Base-by-base conservation (phyloP, 176 grass and related monocot species). In the Luzula sylvatica region DNA sequence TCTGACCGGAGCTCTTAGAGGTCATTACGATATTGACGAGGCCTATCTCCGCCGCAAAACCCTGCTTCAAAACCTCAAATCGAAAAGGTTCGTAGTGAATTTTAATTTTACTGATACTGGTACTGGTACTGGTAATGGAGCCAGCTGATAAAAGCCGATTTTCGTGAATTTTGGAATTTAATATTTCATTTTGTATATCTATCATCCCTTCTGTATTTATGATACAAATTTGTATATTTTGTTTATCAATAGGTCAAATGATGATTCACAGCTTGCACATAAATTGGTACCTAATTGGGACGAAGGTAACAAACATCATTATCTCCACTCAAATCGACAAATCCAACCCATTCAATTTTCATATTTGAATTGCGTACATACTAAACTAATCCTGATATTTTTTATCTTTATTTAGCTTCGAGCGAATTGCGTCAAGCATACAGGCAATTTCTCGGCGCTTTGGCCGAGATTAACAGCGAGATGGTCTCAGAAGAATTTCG, bases 31-130 rank as follows among this genome's bases (percentile, higher is more conserved):
- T 58, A 61, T 87, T 23, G 90, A 95, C 15, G 53, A 82, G 67
- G 90, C 90, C 42, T 95, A 95, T 64, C 80, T 95, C 71, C 70
- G 59, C 70, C 90, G 90, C 67, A 95, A 79, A 70, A 58, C 73
- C 53, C 63, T 75, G 48, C 84, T 95, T 53, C 80, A 70, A 48
- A 76, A 69, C 11, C 90, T 88, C 59, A 60, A 62, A 27, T 63
- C 72, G 8, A 69, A 67, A 23, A 88, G 90, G 88, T 95, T 40
- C 51, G 2, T 11, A 1, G 12, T 20, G 26, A 4, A 0, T 13
- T 8, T 23, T 21, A 3, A 8, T 23, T 49, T 28, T 38, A 16
- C 23, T 42, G 24, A 41, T 38, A n/a, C 25, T 38, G 15, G 21
- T 29, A 40, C 2, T 11, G 11, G 7, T 59, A 28, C 42, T 60